phyloP scores from a whole-genome alignment of 2,329 filamentous ascomycete species.

The Trichoderma sp. region DNA sequence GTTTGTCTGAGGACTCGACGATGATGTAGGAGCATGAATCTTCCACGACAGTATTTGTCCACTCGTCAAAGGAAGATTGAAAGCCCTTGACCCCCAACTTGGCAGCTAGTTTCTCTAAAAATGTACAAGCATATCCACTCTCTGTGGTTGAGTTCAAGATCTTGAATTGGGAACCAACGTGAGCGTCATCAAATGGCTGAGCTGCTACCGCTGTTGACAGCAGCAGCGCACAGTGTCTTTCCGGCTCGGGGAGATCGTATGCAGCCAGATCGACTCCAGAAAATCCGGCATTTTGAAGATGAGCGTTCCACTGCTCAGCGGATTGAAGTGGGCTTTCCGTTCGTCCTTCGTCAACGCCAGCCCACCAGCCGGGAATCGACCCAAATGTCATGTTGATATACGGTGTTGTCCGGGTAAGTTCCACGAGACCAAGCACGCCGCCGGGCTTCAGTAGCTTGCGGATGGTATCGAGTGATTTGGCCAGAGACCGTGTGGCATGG shows the following conservation, averaged over 20 bases:
- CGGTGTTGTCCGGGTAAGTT: conserved; percentile 21
- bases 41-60: not conserved
- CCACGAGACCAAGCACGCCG: conserved; percentile 32
- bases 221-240: not conserved
- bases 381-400: conserved; percentile 13
- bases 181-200: not conserved
- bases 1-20: not conserved
- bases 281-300: not conserved
- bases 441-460: conserved; percentile 30
- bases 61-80: not conserved
- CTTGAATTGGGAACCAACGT: not conserved
- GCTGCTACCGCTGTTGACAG: not conserved
- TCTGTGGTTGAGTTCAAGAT: not conserved
- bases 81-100: not conserved
- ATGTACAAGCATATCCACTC: not conserved
- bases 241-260: conserved; percentile 5
- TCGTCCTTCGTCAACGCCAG: not conserved
- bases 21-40: not conserved
- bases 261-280: conserved; percentile 4
- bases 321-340: not conserved
- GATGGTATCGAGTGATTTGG: conserved; percentile 27
- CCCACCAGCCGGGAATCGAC: conserved; percentile 6
- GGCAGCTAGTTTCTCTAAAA: not conserved
- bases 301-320: not conserved
- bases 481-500: conserved; percentile 30